A percentile compares a stretch with the other conserved stretches of the same genome.
These are phyloP conservation scores for Candida tetrigidarum DNA, from an alignment of 1,139 yeast species.

Conservation along the genomic window DNA sequence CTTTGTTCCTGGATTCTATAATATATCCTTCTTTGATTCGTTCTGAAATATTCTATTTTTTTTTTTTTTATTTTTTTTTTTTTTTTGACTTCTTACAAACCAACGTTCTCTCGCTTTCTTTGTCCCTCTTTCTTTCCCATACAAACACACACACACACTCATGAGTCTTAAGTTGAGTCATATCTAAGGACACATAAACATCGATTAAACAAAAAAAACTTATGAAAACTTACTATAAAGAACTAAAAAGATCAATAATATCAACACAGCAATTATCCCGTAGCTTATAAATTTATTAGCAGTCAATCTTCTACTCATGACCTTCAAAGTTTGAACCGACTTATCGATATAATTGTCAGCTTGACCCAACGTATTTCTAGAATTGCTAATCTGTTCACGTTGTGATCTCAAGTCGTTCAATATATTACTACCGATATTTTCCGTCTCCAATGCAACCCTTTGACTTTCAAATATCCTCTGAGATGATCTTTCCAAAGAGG, in stretches of 20 bases:
- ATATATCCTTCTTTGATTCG: too few species aligned
- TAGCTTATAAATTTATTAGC: constrained; percentile 93
- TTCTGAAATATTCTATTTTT: neutral
- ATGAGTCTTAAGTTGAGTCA: too few species aligned
- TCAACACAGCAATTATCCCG: constrained; percentile 91
- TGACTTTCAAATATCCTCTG: constrained; percentile 88
- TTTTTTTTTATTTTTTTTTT: neutral
- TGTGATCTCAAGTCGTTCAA: constrained; percentile 89
- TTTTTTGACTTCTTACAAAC: neutral
- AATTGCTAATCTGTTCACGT: constrained; percentile 86
- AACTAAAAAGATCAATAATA: constrained; percentile 81
- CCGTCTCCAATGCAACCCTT: constrained; percentile 91
- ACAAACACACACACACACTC: too few species aligned
- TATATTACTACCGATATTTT: constrained; percentile 88
- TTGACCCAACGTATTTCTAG: constrained; percentile 81
- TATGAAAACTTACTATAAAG: constrained; percentile 84
- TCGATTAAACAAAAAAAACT: constrained; percentile 1
- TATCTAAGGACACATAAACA: neutral
- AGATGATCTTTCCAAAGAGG: constrained; percentile 80
- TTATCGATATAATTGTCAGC: constrained; percentile 95
- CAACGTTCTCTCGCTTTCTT: too few species aligned
- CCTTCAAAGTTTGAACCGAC: constrained; percentile 81
- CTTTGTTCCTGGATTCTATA: too few species aligned
- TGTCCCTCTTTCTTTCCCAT: too few species aligned
- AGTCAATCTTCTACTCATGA: constrained; percentile 95